A percentile compares a stretch with the other conserved stretches of the same genome.
Evolutionary conservation across 352 stramenopile genomes (phyloP).

Genomic region (Detonula confervacea): DNA sequence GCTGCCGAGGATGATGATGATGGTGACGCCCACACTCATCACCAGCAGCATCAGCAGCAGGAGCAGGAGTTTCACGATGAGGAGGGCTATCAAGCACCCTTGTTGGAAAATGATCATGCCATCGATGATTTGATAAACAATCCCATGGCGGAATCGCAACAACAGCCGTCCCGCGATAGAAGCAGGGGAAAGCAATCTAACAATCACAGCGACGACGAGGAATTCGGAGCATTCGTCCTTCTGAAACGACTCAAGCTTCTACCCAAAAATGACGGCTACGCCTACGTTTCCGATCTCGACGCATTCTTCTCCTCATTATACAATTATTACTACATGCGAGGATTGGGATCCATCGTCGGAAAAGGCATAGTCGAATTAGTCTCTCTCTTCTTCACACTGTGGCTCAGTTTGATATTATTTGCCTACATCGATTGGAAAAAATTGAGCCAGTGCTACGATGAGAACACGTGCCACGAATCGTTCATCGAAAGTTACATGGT

Average conservation of each 20-base stretch:
- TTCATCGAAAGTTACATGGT: slow-evolving; percentile 36
- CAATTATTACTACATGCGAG: slow-evolving; percentile 82
- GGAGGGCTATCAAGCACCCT: slow-evolving; percentile 20
- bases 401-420: slow-evolving; percentile 88
- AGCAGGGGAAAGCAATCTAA: slow-evolving; percentile 2
- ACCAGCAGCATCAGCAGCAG: slow-evolving; percentile 9
- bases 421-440: slow-evolving; percentile 94
- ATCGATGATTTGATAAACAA: slow-evolving; percentile 35
- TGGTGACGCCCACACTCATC: background rate
- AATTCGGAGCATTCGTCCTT: slow-evolving; percentile 62
- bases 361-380: slow-evolving; percentile 89
- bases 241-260: slow-evolving; percentile 56
- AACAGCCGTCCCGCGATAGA: background rate
- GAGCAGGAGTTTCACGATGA: background rate
- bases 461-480: slow-evolving; percentile 85
- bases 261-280: slow-evolving; percentile 66
- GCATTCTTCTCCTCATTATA: slow-evolving; percentile 78
- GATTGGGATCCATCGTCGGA: slow-evolving; percentile 71
- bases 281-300: slow-evolving; percentile 74
- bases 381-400: slow-evolving; percentile 95
- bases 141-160: slow-evolving; percentile 3
- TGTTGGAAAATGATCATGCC: slow-evolving; percentile 36
- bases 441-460: slow-evolving; percentile 86
- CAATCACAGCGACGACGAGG: slow-evolving; percentile 6
- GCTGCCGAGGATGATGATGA: background rate